A percentile compares a stretch with the other conserved stretches of the same genome.
These are phyloP conservation scores for Fusarium caatingaense DNA, from an alignment of 2,329 filamentous ascomycete genomes.

Conservation along the genomic window DNA sequence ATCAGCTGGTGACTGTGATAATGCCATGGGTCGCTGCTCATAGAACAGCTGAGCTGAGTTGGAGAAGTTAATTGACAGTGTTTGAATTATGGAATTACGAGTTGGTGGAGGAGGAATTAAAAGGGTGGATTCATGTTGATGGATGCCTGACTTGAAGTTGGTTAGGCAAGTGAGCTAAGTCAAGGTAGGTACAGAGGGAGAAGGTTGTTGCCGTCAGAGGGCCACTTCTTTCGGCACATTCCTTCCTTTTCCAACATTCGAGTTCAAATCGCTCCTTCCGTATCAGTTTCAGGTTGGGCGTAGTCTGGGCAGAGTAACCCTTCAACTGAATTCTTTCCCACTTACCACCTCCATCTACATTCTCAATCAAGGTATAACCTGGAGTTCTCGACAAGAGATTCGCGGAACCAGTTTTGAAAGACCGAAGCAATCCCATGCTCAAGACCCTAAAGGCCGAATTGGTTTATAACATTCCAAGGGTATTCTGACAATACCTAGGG, in stretches of 20 bases:
- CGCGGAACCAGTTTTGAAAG: background rate
- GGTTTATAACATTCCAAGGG: slow-evolving; percentile 3
- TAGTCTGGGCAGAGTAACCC: background rate
- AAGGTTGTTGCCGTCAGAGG: slow-evolving; percentile 24
- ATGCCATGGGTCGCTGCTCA: background rate
- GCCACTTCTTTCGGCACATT: slow-evolving; percentile 25
- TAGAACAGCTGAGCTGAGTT: background rate
- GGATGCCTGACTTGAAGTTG: slow-evolving; percentile 21
- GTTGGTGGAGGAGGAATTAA: slow-evolving; percentile 11
- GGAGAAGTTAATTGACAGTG: background rate
- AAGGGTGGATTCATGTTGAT: slow-evolving; percentile 26
- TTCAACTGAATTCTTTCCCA: background rate
- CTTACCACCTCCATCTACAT: background rate
- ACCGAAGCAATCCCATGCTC: background rate
- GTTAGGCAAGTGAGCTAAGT: slow-evolving; percentile 8
- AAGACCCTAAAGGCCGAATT: background rate
- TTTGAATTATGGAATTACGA: background rate
- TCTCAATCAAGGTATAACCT: background rate
- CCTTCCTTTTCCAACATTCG: slow-evolving; percentile 13
- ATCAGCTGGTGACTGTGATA: background rate
- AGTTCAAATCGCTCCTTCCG: slow-evolving; percentile 2
- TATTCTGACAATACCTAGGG: background rate
- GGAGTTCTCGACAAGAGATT: background rate
- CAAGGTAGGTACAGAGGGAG: slow-evolving; percentile 2
- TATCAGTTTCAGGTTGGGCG: background rate